These are phyloP conservation scores for Pseudoturritis turrita DNA, from an alignment of 345 rosid species.

Conservation along the genomic window DNA sequence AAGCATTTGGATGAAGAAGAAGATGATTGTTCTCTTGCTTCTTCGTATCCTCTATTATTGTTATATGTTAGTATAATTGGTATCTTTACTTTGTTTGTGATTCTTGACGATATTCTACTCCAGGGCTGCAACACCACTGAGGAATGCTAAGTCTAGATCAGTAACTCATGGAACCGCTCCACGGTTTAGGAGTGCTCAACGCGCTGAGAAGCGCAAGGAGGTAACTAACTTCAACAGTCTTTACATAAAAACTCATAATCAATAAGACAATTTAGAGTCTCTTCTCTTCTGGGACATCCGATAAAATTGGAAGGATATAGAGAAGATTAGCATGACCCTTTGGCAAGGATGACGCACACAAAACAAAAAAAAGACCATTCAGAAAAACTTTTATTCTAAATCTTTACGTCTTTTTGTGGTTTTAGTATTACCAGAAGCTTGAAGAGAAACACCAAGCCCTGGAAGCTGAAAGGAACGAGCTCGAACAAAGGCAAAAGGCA, in stretches of 20 bases:
- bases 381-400: too few species aligned
- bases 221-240: slow-evolving; percentile 28
- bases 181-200: slow-evolving; percentile 58
- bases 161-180: slow-evolving; percentile 90
- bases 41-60: slow-evolving; percentile 66
- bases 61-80: too few species aligned
- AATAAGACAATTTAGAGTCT: background rate
- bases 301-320: too few species aligned
- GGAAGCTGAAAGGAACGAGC: slow-evolving; percentile 69
- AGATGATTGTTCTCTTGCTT: slow-evolving; percentile 67
- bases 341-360: too few species aligned
- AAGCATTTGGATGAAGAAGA: slow-evolving; percentile 63
- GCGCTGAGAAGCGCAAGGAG: slow-evolving; percentile 96
- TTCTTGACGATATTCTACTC: slow-evolving; percentile 10
- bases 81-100: background rate
- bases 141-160: slow-evolving; percentile 48
- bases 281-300: too few species aligned
- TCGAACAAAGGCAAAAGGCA: slow-evolving; percentile 52
- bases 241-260: background rate
- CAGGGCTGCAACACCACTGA: slow-evolving; percentile 37
- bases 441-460: slow-evolving; percentile 84
- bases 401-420: background rate
- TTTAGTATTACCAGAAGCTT: slow-evolving; percentile 75
- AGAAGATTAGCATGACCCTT: too few species aligned
- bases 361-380: too few species aligned